A percentile compares a stretch with the other conserved stretches of the same genome.
phyloP scores from a whole-genome alignment of 805 yeast genomes.

The Monosporozyma siamensis region DNA sequence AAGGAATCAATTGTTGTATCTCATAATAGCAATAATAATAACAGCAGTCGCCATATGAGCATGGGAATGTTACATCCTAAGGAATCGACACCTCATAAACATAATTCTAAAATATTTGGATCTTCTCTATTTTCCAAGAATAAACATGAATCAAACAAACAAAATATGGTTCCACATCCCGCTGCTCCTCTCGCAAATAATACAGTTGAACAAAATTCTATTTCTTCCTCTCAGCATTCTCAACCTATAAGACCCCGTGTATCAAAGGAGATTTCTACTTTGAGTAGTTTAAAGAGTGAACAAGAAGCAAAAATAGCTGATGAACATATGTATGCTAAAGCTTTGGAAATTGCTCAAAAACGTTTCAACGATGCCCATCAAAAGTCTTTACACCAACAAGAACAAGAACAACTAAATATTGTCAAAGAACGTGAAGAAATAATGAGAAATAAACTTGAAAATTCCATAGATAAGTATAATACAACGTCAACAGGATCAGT shows the following conservation, averaged over 20 bases:
- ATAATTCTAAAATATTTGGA: neutral
- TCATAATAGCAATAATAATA: neutral
- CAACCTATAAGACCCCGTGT: neutral
- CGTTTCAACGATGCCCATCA: slow-evolving; percentile 20
- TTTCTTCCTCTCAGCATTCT: neutral
- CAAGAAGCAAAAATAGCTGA: slow-evolving; percentile 23
- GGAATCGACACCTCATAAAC: neutral
- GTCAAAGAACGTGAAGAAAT: neutral
- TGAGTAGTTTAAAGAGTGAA: neutral
- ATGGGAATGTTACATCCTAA: neutral
- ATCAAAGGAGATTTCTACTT: slow-evolving; percentile 1
- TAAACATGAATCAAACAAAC: neutral
- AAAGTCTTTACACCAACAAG: neutral
- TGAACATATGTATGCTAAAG: slow-evolving; percentile 48
- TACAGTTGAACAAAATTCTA: neutral
- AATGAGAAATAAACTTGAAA: neutral
- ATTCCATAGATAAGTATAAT: neutral
- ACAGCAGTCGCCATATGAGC: neutral
- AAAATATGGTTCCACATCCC: neutral
- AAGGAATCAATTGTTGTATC: neutral
- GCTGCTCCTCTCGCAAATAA: neutral
- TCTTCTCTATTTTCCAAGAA: neutral
- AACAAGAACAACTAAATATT: neutral
- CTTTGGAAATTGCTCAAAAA: slow-evolving; percentile 47
- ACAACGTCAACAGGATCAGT: neutral